Evolutionary conservation across 306 rosid species (phyloP).

Genomic region (Mimosa pudica): DNA sequence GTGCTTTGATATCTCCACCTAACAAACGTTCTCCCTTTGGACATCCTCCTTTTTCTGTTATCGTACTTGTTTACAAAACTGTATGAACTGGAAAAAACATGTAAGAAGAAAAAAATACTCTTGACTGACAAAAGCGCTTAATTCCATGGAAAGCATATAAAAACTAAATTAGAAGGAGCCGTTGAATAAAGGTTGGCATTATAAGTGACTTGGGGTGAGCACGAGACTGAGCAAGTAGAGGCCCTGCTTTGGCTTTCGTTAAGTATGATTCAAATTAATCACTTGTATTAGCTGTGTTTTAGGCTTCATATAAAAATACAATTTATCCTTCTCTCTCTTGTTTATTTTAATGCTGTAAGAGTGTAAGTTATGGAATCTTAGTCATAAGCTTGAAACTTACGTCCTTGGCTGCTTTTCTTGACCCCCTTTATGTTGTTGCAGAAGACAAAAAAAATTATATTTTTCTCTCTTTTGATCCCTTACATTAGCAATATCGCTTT

Average conservation of each 20-base stretch:
- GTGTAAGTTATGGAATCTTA: constrained; percentile 47
- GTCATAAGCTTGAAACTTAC: constrained; percentile 58
- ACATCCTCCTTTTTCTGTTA: no score
- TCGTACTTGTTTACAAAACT: not conserved
- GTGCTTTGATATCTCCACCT: no score
- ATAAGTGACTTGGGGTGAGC: constrained; percentile 52
- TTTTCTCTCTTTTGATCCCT: constrained; percentile 27
- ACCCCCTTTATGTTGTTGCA: constrained; percentile 28
- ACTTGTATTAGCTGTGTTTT: constrained; percentile 39
- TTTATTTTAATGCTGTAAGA: constrained; percentile 1
- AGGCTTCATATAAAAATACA: constrained; percentile 9
- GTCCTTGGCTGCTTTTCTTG: constrained; percentile 39
- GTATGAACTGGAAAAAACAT: not conserved
- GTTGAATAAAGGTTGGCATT: constrained; percentile 48
- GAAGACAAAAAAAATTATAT: not conserved
- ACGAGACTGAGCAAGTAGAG: constrained; percentile 69
- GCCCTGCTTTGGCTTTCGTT: constrained; percentile 48
- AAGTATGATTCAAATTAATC: constrained; percentile 36
- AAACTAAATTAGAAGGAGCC: constrained; percentile 32
- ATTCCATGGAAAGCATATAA: not conserved
- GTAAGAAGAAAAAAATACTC: constrained; percentile 19
- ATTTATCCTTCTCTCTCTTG: not conserved
- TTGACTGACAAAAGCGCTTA: constrained; percentile 4
- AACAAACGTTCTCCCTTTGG: no score
- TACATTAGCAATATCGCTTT: constrained; percentile 37